Evolutionary conservation across 73 alveolate genomes (phyloP).

Genomic region (Urostyla sp.): DNA sequence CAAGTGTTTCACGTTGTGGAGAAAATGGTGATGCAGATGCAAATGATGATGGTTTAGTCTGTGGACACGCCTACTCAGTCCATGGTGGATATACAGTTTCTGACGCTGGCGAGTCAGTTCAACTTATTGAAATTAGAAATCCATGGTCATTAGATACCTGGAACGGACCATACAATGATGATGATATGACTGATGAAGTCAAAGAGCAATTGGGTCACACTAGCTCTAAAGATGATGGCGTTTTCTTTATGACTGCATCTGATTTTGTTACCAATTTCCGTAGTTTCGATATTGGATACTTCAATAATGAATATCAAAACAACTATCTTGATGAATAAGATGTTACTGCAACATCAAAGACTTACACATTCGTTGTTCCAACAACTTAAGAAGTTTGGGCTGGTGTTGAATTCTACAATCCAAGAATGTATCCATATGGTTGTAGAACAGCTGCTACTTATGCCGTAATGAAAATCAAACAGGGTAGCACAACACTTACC

Average conservation of each 20-base stretch:
- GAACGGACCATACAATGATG: neutral
- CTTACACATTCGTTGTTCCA: neutral
- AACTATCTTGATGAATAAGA: neutral
- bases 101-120: neutral
- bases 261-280: neutral
- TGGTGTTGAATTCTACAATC: constrained; percentile 1
- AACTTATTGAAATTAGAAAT: constrained; percentile 1
- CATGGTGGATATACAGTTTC: neutral
- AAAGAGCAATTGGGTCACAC: neutral
- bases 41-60: neutral
- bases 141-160: neutral
- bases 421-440: constrained; percentile 23
- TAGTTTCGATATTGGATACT: neutral
- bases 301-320: neutral
- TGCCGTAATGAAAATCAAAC: no score
- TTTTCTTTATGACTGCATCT: neutral
- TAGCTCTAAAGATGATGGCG: neutral
- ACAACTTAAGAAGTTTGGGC: neutral
- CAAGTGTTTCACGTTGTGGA: neutral
- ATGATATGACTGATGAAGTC: neutral
- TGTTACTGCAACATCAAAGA: neutral
- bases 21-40: neutral
- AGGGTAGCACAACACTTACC: no score
- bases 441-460: neutral
- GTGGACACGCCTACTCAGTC: constrained; percentile 16